phyloP scores from a whole-genome alignment of 805 yeast species.

The Naumovozyma castellii region DNA sequence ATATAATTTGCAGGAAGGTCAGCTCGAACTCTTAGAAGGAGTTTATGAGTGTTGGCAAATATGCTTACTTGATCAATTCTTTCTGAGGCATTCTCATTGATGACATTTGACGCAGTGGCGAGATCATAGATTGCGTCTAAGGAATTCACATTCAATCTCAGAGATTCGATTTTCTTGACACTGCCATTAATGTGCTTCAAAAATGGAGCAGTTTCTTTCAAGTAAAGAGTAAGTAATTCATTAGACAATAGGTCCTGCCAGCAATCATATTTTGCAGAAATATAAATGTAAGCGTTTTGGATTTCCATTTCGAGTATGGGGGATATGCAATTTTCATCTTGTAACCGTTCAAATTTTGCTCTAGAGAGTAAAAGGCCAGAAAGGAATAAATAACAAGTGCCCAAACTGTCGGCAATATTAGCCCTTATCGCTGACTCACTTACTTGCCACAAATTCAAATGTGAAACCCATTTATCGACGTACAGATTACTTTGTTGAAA shows the following conservation, averaged over 20 bases:
- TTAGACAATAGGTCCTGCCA: slow-evolving; percentile 39
- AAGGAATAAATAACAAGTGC: slow-evolving; percentile 3
- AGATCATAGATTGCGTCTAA: slow-evolving; percentile 32
- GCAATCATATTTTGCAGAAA: slow-evolving; percentile 44
- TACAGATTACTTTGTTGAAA: neutral
- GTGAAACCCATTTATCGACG: slow-evolving; percentile 1
- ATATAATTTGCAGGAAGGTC: slow-evolving; percentile 47
- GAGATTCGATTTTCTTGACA: slow-evolving; percentile 7
- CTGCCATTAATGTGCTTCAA: neutral
- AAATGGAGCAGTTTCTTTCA: neutral
- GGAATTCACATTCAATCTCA: slow-evolving; percentile 31
- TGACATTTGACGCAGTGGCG: slow-evolving; percentile 32
- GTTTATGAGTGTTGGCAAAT: slow-evolving; percentile 24
- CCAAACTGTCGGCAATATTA: slow-evolving; percentile 1
- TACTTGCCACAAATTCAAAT: slow-evolving; percentile 6
- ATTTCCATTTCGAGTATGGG: slow-evolving; percentile 32
- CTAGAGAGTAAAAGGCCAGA: slow-evolving; percentile 1
- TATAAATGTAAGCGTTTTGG: slow-evolving; percentile 44
- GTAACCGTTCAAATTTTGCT: neutral
- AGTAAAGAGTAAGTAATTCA: neutral
- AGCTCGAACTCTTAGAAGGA: slow-evolving; percentile 32
- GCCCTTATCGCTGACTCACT: slow-evolving; percentile 4
- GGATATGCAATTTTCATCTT: neutral
- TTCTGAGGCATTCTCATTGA: slow-evolving; percentile 13
- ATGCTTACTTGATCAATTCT: slow-evolving; percentile 17